Evolutionary conservation across 106 monocot genomes (phyloP).

Genomic region (Posidonia australis): DNA sequence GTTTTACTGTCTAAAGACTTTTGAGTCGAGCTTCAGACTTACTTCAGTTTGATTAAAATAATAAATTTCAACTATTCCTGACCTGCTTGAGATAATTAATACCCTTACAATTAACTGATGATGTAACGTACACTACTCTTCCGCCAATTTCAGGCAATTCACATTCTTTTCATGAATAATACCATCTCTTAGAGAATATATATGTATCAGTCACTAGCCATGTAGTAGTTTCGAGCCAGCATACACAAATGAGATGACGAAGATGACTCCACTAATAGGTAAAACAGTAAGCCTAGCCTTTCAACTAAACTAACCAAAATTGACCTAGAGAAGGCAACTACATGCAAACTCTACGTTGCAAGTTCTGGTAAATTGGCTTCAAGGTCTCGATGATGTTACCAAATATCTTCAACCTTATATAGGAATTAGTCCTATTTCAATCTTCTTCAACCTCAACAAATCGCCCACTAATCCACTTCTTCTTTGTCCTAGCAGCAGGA

Average conservation of each 20-base stretch:
- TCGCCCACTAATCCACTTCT: slow-evolving; percentile 47
- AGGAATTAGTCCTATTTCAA: neutral
- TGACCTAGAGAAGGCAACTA: too few relatives aligned
- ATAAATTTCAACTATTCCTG: too few relatives aligned
- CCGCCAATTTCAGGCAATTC: too few relatives aligned
- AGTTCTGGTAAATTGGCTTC: neutral
- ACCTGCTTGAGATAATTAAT: too few relatives aligned
- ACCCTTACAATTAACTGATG: too few relatives aligned
- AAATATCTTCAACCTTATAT: neutral
- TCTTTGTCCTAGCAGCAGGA: slow-evolving; percentile 11
- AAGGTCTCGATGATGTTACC: neutral
- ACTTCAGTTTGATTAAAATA: too few relatives aligned
- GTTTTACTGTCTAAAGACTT: too few relatives aligned
- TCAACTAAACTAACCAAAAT: too few relatives aligned
- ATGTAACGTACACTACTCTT: too few relatives aligned
- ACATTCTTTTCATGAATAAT: too few relatives aligned
- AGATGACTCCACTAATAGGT: neutral
- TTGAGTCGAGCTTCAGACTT: too few relatives aligned
- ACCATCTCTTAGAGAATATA: neutral
- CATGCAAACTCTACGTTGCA: too few relatives aligned
- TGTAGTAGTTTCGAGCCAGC: neutral
- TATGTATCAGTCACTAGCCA: neutral
- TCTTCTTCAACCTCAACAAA: slow-evolving; percentile 49
- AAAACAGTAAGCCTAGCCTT: neutral
- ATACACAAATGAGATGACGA: neutral